A percentile compares a stretch with the other conserved stretches of the same genome.
These are phyloP conservation scores for Colletotrichum sp. DNA, from an alignment of 2,329 filamentous ascomycete genomes.

Conservation along the genomic window DNA sequence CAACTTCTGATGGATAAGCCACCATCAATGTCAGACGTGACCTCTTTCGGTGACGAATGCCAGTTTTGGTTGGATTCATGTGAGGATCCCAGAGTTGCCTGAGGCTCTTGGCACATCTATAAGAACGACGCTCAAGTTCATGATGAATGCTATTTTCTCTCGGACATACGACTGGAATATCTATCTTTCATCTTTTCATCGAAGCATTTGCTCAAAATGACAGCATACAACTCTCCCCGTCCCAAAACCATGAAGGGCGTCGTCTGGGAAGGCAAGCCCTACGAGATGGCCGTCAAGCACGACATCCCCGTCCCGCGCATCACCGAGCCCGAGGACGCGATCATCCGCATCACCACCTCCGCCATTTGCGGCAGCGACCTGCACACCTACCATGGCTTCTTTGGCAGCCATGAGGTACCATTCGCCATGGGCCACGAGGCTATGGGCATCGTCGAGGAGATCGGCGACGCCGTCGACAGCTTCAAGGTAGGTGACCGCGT, in stretches of 20 bases:
- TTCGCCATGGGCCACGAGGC: slow-evolving; percentile 42
- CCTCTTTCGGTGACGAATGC: not conserved
- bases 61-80: not conserved
- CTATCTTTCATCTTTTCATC: not conserved
- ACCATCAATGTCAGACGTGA: not conserved
- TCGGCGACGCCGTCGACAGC: slow-evolving; percentile 37
- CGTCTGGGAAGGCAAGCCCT: slow-evolving; percentile 27
- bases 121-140: not conserved
- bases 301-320: slow-evolving; percentile 21
- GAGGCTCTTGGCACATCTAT: not conserved
- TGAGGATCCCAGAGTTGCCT: not conserved
- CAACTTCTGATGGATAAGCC: not conserved
- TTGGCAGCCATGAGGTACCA: slow-evolving; percentile 22
- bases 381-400: slow-evolving; percentile 35
- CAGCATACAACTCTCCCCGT: not conserved
- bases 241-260: slow-evolving; percentile 13
- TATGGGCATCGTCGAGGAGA: slow-evolving; percentile 38
- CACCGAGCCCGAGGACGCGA: slow-evolving; percentile 30
- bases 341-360: slow-evolving; percentile 37
- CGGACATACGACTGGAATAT: not conserved
- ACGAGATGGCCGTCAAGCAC: slow-evolving; percentile 20
- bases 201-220: not conserved
- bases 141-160: not conserved
- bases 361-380: slow-evolving; percentile 40
- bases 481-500: slow-evolving; percentile 42